A percentile compares a stretch with the other conserved stretches of the same genome.
Conservation (phyloP, 2,329 filamentous ascomycete species). For the Fusarium subglutinans region DNA sequence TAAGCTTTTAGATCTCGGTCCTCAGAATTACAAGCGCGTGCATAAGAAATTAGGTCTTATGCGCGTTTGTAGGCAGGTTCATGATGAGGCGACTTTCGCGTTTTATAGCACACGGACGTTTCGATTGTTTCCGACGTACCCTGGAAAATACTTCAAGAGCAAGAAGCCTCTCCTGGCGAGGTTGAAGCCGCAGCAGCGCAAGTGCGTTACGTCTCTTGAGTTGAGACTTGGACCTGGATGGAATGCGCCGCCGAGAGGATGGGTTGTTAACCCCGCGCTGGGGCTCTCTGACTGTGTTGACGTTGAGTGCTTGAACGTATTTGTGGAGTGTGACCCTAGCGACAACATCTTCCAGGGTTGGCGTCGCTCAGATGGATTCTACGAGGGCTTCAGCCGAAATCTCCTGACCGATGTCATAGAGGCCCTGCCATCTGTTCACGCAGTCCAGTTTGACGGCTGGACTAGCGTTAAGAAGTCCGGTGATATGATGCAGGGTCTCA, state of each 20-base stretch:
- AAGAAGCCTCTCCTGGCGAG: slow-evolving; percentile 77
- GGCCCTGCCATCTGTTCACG: slow-evolving; percentile 63
- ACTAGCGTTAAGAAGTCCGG: slow-evolving; percentile 71
- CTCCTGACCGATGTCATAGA: slow-evolving; percentile 67
- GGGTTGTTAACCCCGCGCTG: slow-evolving; percentile 72
- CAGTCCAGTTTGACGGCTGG: slow-evolving; percentile 76
- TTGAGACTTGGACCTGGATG: slow-evolving; percentile 78
- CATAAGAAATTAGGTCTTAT: slow-evolving; percentile 68
- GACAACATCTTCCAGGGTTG: slow-evolving; percentile 74
- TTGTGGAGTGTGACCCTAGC: slow-evolving; percentile 78
- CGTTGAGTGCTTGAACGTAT: slow-evolving; percentile 69
- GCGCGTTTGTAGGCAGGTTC: slow-evolving; percentile 67
- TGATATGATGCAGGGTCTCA: slow-evolving; percentile 69
- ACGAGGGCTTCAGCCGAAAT: slow-evolving; percentile 70
- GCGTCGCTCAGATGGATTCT: slow-evolving; percentile 72
- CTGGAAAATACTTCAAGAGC: slow-evolving; percentile 74
- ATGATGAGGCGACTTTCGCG: slow-evolving; percentile 69
- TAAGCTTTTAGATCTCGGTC: slow-evolving; percentile 71
- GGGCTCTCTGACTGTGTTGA: slow-evolving; percentile 70
- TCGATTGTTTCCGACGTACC: slow-evolving; percentile 72
- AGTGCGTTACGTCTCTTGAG: slow-evolving; percentile 70
- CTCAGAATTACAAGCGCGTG: slow-evolving; percentile 70
- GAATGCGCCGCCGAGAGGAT: slow-evolving; percentile 74
- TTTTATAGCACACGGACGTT: slow-evolving; percentile 73
- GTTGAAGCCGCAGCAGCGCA: slow-evolving; percentile 68